Evolutionary conservation across 2,329 filamentous ascomycete genomes (phyloP).

Genomic region (Pseudocercospora macadamiae): DNA sequence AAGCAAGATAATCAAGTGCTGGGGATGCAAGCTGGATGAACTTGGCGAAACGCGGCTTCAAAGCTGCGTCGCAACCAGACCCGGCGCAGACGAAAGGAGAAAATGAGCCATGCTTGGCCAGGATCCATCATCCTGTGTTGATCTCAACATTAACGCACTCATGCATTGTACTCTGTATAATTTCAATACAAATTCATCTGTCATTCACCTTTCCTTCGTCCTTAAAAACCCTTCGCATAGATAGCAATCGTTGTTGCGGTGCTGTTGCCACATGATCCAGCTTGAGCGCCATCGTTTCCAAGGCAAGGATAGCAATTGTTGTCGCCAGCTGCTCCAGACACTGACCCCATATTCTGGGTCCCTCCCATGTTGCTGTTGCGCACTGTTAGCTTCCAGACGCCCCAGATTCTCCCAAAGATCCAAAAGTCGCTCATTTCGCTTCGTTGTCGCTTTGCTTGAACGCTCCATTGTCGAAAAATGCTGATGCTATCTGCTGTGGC

Average conservation of each 20-base stretch:
- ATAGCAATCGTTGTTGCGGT: constrained; percentile 33
- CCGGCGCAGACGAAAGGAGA: too few relatives aligned
- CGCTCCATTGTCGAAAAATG: background rate
- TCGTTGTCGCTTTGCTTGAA: too few relatives aligned
- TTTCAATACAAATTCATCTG: background rate
- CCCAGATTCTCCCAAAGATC: background rate
- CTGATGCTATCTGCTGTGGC: background rate
- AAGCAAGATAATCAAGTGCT: too few relatives aligned
- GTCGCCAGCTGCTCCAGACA: constrained; percentile 28
- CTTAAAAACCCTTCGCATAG: constrained; percentile 32
- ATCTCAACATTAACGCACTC: too few relatives aligned
- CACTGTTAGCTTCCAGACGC: background rate
- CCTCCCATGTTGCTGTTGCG: constrained; percentile 1
- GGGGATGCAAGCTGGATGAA: too few relatives aligned
- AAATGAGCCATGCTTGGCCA: too few relatives aligned
- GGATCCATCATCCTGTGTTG: too few relatives aligned
- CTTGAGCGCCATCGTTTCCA: constrained; percentile 19
- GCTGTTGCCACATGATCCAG: constrained; percentile 33
- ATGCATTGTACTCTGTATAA: background rate
- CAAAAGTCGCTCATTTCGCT: background rate
- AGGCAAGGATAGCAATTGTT: constrained; percentile 34
- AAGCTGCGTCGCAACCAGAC: too few relatives aligned
- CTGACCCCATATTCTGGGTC: background rate
- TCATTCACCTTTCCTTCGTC: background rate
- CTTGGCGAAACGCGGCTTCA: too few relatives aligned